Conservation (phyloP, 2,329 filamentous ascomycete genomes). For the Orbilia brochopaga region DNA sequence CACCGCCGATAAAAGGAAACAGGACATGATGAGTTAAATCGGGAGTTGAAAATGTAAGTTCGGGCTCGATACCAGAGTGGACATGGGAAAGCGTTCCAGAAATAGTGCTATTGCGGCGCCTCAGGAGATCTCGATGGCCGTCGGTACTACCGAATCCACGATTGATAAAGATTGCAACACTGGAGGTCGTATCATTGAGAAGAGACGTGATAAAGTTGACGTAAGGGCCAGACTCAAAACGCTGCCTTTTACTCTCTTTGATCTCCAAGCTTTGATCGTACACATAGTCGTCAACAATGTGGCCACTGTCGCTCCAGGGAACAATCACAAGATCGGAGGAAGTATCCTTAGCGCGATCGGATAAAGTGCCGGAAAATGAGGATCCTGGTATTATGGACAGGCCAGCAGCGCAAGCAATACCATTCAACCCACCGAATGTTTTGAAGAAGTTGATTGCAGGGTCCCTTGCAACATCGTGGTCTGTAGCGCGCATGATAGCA, state of each 20-base stretch:
- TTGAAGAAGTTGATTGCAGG: conserved; percentile 90
- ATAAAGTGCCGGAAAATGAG: conserved; percentile 78
- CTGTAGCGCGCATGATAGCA: conserved; percentile 91
- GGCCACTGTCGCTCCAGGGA: conserved; percentile 85
- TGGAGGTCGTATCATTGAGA: conserved; percentile 69
- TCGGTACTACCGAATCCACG: conserved; percentile 66
- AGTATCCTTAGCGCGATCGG: conserved; percentile 72
- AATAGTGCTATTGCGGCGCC: conserved; percentile 12
- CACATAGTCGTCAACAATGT: conserved; percentile 67
- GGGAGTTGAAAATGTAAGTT: conserved; percentile 65
- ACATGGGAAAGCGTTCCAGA: conserved; percentile 49
- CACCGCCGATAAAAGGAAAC: conserved; percentile 81
- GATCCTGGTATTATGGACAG: conserved; percentile 78
- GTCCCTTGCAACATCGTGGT: conserved; percentile 75
- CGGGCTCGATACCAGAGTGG: conserved; percentile 58
- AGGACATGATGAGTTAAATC: conserved; percentile 77
- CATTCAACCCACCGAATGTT: conserved; percentile 82
- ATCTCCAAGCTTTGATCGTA: conserved; percentile 61
- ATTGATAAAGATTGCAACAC: conserved; percentile 80
- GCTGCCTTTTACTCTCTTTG: conserved; percentile 60
- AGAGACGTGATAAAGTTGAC: conserved; percentile 71
- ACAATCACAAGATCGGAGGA: conserved; percentile 77
- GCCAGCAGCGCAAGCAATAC: conserved; percentile 79
- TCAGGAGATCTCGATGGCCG: conserved; percentile 52
- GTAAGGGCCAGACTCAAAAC: conserved; percentile 69